Base-by-base conservation (phyloP, 306 rosid species). In the Corylus heterophylla region DNA sequence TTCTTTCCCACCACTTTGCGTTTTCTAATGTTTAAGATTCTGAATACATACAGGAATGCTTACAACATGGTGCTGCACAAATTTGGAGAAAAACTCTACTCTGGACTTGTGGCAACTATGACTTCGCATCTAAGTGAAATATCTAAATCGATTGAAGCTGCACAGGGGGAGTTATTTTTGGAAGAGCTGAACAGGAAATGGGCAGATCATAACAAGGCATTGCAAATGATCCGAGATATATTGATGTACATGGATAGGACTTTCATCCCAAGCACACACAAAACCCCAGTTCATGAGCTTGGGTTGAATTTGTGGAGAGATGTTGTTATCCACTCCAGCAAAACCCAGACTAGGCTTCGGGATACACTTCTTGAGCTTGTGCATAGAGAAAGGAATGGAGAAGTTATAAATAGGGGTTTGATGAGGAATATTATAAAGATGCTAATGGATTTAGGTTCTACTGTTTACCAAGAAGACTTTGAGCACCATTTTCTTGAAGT, bases 181-280 rank as follows among this genome's bases (percentile, higher is more conserved):
- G 89, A 85, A 69, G 91, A 85, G 84, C 86, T 85, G 74, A 88
- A 88, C 76, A 85, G 89, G 81, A 88, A 85, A 83, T 88, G 91
- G 91, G 80, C 59, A 54, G 91, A 88, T 54, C 91, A 88, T 79
- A 88, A 88, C 79, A 85, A 88, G 86, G 89, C 91, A 54, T 78
- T 88, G 84, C 87, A 85, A 79, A 88, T 85, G 91, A 85, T 88
- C 76, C 86, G 91, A 56, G 91, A 88, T 63, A 88, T 88, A 83
- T 78, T 88, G 73, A 88, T 88, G 91, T 88, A 88, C 80, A 88
- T 88, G 89, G 91, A 88, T 81, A 83, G 91, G 50, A 88, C 91
- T 55, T 88, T 80, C 54, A 81, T 88, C 56, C 91, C 89, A 16
- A 83, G 91, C 81, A 80, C 78, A 70, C 82, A 80, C 29, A 88